Evolutionary conservation across 139 green algal species (phyloP).

Genomic region (Chlamydomonas urium): DNA sequence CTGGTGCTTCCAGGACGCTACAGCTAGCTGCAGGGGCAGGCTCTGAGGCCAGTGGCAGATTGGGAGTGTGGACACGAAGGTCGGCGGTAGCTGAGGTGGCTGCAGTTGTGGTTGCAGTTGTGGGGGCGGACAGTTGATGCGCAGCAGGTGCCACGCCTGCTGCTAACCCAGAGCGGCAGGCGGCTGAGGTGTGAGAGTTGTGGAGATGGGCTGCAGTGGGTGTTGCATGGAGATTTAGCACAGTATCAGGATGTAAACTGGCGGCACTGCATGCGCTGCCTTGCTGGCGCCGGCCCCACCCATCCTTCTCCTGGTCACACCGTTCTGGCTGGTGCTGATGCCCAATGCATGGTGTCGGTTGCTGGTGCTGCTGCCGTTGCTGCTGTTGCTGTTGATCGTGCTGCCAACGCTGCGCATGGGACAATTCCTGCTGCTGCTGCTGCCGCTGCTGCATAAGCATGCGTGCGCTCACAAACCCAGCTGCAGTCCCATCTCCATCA

Average conservation of each 20-base stretch:
- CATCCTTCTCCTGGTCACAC: not conserved
- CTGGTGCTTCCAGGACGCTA: not conserved
- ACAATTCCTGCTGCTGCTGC: conserved; percentile 2
- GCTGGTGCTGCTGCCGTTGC: not conserved
- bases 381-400: conserved; percentile 1
- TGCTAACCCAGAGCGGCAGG: not conserved
- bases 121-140: not conserved
- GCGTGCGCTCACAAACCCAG: too few relatives aligned
- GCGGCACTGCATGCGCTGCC: not conserved
- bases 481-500: too few relatives aligned
- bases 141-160: too few relatives aligned
- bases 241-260: not conserved
- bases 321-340: conserved; percentile 3
- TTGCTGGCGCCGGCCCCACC: not conserved
- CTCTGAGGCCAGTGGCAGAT: not conserved
- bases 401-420: not conserved
- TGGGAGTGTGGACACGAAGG: not conserved
- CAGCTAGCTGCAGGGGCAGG: not conserved
- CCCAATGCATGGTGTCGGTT: not conserved
- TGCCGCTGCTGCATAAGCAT: conserved; percentile 17
- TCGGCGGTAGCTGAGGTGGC: not conserved
- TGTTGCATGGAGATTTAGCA: not conserved
- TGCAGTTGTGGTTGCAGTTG: not conserved
- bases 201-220: not conserved
- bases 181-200: not conserved